Base-by-base conservation (phyloP, 1,284 basidiomycete species). In the Cutaneotrichosporon arboriforme region DNA sequence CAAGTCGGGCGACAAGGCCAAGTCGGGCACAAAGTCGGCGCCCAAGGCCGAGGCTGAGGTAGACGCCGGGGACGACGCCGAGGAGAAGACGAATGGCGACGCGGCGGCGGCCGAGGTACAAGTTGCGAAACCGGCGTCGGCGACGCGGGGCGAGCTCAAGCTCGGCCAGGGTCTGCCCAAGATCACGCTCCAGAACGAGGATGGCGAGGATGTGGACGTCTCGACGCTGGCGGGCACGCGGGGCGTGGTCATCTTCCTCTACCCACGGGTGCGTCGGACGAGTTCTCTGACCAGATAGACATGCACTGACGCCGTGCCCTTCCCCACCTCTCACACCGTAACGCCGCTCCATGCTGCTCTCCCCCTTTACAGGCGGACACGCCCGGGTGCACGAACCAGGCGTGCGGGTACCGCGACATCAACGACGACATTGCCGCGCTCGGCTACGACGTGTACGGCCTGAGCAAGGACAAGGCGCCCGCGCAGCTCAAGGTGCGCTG, bases 401-500 rank as follows among this genome's bases (percentile, higher is more conserved):
- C 90, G 0, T 93, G 90, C 69, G 87, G 84, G 4, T 93, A 86
- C 79, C 82, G 91, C 34, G 91, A 96, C 71, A 77, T 78, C 42
- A 87, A 87, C 71, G 79, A 82, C 8, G 84, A 88, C 59, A 92
- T 93, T 69, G 77, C 80, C 3, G 77, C 80, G 5, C 68, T 81
- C 50, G 80, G 84, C 43, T 96, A 85, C 75, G 80, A 80, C 39
- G 84, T 96, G 38, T 92, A 88, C 72, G 91, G 91, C 56, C 75
- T 97, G 55, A 91, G 88, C 64, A 85, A 85, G 20, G 92, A 96
- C 73, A 78, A 81, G n/a, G 82, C 88, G 1, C 68, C 79, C 7
- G 84, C 87, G 4, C 88, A 93, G 73, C 80, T 83, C 46, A 88
- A 87, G 81, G 90, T 84, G 52, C 13, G 23, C 39, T 8, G n/a